Evolutionary conservation across 2,329 filamentous ascomycete species (phyloP).

Genomic region (Westerdykella aurantiaca): DNA sequence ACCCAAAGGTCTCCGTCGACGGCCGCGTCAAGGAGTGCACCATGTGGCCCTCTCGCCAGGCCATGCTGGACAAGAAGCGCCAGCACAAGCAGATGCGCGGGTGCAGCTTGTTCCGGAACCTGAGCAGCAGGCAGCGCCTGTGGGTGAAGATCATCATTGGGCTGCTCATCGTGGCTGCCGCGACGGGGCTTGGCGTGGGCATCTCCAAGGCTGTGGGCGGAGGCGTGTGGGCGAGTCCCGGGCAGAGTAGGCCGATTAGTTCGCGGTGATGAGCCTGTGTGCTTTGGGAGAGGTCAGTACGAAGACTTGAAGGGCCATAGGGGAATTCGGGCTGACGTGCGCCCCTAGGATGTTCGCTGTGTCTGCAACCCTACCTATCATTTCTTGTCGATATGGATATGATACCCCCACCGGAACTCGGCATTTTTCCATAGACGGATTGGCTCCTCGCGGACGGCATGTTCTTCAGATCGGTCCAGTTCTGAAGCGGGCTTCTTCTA

Average conservation of each 20-base stretch:
- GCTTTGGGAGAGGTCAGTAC: no score
- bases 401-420: no score
- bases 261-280: no score
- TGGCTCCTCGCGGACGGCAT: no score
- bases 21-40: slow-evolving; percentile 45
- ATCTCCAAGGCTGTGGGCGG: slow-evolving; percentile 47
- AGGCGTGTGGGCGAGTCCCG: slow-evolving; percentile 41
- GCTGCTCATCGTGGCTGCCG: slow-evolving; percentile 41
- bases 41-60: slow-evolving; percentile 48
- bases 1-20: slow-evolving; percentile 39
- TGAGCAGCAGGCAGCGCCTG: slow-evolving; percentile 42
- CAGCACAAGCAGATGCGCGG: slow-evolving; percentile 35
- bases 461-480: no score
- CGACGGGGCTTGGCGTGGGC: slow-evolving; percentile 45
- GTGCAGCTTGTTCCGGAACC: slow-evolving; percentile 38
- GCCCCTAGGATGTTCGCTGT: no score
- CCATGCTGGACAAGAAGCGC: slow-evolving; percentile 41
- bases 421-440: no score
- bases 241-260: slow-evolving; percentile 31
- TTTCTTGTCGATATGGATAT: no score
- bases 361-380: no score
- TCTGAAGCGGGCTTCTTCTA: no score
- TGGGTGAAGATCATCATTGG: slow-evolving; percentile 43
- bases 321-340: no score
- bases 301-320: no score